Conservation (phyloP, 768 basidiomycete species). For the Calocera viscosa region DNA sequence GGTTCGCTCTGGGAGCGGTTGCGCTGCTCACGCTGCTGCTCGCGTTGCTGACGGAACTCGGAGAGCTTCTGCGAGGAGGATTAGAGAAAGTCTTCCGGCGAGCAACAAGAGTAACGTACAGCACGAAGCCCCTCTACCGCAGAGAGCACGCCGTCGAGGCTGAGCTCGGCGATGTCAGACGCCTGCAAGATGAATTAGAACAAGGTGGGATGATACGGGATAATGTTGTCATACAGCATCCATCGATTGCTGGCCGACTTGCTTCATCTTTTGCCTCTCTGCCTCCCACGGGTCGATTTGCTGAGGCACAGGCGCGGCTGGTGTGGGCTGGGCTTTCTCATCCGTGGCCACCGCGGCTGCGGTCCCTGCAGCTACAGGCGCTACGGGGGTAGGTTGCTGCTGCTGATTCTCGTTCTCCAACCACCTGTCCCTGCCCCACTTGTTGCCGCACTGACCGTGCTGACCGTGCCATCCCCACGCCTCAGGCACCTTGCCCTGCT, state of each 20-base stretch:
- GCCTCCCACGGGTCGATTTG: not conserved
- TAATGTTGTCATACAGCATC: not conserved
- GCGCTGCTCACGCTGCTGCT: not conserved
- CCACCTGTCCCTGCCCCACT: not conserved
- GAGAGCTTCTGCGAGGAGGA: not conserved
- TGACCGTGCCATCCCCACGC: not conserved
- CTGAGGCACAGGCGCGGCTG: not conserved
- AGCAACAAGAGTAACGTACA: not conserved
- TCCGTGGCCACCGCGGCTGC: not conserved
- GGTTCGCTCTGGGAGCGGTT: not conserved
- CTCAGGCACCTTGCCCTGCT: slow-evolving; percentile 3
- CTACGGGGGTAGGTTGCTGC: not conserved
- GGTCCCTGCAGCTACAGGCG: not conserved
- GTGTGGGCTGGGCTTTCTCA: not conserved
- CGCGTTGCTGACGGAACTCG: not conserved
- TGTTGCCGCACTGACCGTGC: not conserved
- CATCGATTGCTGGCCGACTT: not conserved
- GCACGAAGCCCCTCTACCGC: slow-evolving; percentile 9
- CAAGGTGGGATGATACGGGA: not conserved
- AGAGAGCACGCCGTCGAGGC: slow-evolving; percentile 9
- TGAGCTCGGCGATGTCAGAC: slow-evolving; percentile 9
- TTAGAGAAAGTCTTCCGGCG: not conserved
- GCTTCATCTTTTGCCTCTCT: not conserved
- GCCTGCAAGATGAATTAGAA: not conserved
- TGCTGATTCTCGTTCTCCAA: not conserved